A percentile compares a stretch with the other conserved stretches of the same genome.
These are phyloP conservation scores for Mycena venus DNA, from an alignment of 768 basidiomycete genomes.

Conservation along the genomic window DNA sequence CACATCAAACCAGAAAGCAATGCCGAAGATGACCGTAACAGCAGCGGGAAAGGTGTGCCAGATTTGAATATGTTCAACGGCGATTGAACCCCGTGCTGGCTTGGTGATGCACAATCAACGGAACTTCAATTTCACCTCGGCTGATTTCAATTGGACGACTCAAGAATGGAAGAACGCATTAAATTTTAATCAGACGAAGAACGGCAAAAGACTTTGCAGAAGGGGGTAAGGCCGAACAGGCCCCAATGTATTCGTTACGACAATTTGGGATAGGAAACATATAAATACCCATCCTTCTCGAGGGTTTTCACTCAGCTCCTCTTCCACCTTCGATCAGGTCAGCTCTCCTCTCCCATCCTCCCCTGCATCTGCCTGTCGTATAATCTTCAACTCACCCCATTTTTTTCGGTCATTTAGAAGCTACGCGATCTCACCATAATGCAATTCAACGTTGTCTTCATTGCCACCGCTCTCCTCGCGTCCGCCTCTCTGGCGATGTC, in stretches of 20 bases:
- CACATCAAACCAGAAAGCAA: neutral
- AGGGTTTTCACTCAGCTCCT: neutral
- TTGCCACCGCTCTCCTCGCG: conserved; percentile 6
- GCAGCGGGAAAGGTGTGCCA: neutral
- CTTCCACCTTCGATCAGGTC: conserved; percentile 1
- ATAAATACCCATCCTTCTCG: too few species aligned
- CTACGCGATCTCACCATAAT: neutral
- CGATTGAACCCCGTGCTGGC: neutral
- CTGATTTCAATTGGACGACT: neutral
- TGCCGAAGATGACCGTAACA: neutral
- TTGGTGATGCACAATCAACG: neutral
- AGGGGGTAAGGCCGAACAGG: conserved; percentile 1
- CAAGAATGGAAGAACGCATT: too few species aligned
- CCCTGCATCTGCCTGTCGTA: neutral
- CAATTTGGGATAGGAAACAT: conserved; percentile 3
- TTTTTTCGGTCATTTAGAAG: neutral
- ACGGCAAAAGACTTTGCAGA: conserved; percentile 5
- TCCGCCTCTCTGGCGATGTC: conserved; percentile 2
- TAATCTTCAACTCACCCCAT: conserved; percentile 3
- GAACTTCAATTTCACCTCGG: neutral
- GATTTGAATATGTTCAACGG: neutral
- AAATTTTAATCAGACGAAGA: conserved; percentile 1
- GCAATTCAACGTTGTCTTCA: conserved; percentile 15
- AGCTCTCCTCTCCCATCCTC: neutral
- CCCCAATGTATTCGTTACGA: conserved; percentile 3